phyloP scores from a whole-genome alignment of 305 asterid genomes.

The Striga hermonthica region DNA sequence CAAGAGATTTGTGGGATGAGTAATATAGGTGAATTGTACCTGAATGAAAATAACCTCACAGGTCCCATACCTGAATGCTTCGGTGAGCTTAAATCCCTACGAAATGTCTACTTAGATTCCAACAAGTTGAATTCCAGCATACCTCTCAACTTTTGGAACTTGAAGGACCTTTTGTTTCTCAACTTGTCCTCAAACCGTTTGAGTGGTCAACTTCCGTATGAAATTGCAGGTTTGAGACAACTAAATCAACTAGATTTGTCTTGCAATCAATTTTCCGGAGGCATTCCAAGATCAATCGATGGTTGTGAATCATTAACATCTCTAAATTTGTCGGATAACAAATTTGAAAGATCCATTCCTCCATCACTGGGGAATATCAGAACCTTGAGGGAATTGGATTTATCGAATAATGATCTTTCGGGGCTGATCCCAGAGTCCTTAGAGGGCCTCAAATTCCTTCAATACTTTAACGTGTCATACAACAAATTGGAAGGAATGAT shows the following conservation, averaged over 20 bases:
- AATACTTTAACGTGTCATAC: no score
- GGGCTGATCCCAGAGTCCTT: no score
- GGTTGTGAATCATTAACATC: neutral
- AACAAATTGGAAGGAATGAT: neutral
- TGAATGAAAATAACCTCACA: slow-evolving; percentile 23
- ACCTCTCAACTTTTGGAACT: slow-evolving; percentile 31
- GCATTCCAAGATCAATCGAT: slow-evolving; percentile 31
- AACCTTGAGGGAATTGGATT: slow-evolving; percentile 23
- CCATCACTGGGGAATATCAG: slow-evolving; percentile 21
- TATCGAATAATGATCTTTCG: no score
- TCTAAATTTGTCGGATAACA: slow-evolving; percentile 15
- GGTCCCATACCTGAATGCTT: slow-evolving; percentile 3
- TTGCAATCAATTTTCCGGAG: slow-evolving; percentile 22
- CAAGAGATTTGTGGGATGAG: slow-evolving; percentile 22
- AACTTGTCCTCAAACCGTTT: slow-evolving; percentile 28
- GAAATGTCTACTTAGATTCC: slow-evolving; percentile 10
- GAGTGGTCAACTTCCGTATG: slow-evolving; percentile 31
- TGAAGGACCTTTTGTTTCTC: slow-evolving; percentile 20
- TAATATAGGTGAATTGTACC: slow-evolving; percentile 19
- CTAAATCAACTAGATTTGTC: slow-evolving; percentile 33
- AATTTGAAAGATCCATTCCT: slow-evolving; percentile 9
- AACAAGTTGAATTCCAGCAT: slow-evolving; percentile 26
- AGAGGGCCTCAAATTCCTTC: no score
- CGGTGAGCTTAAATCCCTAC: slow-evolving; percentile 24
- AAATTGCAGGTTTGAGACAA: slow-evolving; percentile 28